A percentile compares a stretch with the other conserved stretches of the same genome.
Evolutionary conservation across 106 monocot genomes (phyloP).

Genomic region (Platanthera guangdongensis): DNA sequence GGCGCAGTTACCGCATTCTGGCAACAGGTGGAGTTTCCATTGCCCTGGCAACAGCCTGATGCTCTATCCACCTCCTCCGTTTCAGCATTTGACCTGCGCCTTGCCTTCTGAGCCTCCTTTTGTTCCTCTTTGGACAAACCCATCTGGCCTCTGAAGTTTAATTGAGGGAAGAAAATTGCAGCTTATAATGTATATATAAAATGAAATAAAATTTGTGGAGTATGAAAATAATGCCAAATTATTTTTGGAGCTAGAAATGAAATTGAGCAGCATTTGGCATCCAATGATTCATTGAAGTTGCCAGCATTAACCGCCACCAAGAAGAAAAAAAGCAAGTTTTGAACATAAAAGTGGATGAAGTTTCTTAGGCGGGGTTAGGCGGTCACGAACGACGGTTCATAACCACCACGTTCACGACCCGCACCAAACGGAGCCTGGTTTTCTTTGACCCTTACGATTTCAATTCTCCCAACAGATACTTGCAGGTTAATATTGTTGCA

Average conservation of each 20-base stretch:
- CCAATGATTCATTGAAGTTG: background rate
- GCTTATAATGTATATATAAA: background rate
- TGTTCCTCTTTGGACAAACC: slow-evolving; percentile 67
- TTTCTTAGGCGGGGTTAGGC: too few species aligned
- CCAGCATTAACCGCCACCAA: too few species aligned
- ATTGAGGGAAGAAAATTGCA: background rate
- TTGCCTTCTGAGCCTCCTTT: slow-evolving; percentile 26
- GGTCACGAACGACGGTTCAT: too few species aligned
- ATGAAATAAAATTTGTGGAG: background rate
- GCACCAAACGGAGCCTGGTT: too few species aligned
- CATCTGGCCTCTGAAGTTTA: slow-evolving; percentile 59
- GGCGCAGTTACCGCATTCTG: background rate
- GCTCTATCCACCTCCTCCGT: background rate
- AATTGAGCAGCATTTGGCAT: background rate
- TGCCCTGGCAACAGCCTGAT: slow-evolving; percentile 1
- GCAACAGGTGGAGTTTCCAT: background rate
- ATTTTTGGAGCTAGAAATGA: background rate
- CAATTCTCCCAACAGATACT: too few species aligned
- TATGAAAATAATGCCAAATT: background rate
- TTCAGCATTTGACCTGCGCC: background rate
- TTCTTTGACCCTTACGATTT: too few species aligned
- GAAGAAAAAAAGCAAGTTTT: too few species aligned
- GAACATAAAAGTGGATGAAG: too few species aligned
- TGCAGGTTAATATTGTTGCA: too few species aligned
- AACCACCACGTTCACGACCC: too few species aligned